Evolutionary conservation across 2,329 filamentous ascomycete genomes (phyloP), one percentile per base, ranked within the genome.

Genomic region (Aspergillus amoenus): DNA sequence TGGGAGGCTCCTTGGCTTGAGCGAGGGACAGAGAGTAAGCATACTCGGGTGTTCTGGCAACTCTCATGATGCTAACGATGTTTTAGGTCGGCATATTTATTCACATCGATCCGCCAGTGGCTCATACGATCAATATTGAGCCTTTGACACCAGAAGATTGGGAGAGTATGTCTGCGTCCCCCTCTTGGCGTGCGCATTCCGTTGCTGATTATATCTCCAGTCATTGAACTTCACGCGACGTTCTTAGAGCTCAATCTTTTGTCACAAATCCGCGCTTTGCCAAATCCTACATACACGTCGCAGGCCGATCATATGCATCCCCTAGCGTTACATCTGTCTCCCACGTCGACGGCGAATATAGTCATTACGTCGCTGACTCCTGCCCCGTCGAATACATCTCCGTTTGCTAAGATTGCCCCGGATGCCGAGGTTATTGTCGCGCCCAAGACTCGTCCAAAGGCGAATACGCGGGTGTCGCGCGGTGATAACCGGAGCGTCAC

Each of bases 361-460:
- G 87, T 87, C 55, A 84, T 97, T 8, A 86, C 91, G 6, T 92
- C 91, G 1, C 79, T 99, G n/a, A 86, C 88, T 1, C 94, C 94
- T 1, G 79, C 86, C 0, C 86, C 87, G 4, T 74, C 89, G 2
- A 79, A 84, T 2, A 84, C 87, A 48, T 82, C 85, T 2, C 82
- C 90, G 0, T 99, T 99, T 70, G 91, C 90, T 24, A 97, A 97
- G 74, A 90, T 99, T 50, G 89, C 91, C 0, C 90, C 93, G 0
- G 92, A 97, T 70, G 93, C 93, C 21, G 94, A 99, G 75, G 93
- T 99, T 49, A 96, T 97, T 63, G 94, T 99, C 59, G 94, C 94
- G 3, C 94, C 94, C 1, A 99, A 99, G 77, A 89, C 88, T 24
- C 85, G 93, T 55, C 82, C 89, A 42, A 92, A 90, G 71, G 78